These are phyloP conservation scores for Monosporascus sp. DNA, from an alignment of 2,329 filamentous ascomycete genomes.

Conservation along the genomic window DNA sequence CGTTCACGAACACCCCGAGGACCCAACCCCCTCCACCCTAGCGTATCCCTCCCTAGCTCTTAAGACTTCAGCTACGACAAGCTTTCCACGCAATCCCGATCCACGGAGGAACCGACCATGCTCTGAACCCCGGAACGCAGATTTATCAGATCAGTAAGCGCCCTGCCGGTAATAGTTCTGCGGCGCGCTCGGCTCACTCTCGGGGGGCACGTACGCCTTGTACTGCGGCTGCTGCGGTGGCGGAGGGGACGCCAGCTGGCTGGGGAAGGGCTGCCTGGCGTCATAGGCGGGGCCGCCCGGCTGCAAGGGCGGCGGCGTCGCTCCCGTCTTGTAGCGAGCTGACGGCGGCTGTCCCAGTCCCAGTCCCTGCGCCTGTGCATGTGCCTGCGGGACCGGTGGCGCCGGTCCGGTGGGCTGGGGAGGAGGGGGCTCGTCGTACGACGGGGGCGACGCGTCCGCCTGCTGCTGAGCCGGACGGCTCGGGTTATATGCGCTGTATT, in stretches of 20 bases:
- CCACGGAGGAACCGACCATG: too few species aligned
- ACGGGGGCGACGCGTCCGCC: conserved; percentile 25
- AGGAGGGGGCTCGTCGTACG: conserved; percentile 17
- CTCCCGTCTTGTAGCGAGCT: conserved; percentile 14
- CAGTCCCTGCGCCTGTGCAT: conserved; percentile 8
- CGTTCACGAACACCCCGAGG: too few species aligned
- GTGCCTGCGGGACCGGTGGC: conserved; percentile 37
- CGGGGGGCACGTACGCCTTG: conserved; percentile 54
- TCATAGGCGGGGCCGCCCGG: conserved; percentile 43
- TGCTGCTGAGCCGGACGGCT: conserved; percentile 18
- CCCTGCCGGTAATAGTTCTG: conserved; percentile 53
- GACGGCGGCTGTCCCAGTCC: too few species aligned
- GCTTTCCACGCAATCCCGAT: too few species aligned
- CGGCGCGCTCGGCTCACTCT: conserved; percentile 42
- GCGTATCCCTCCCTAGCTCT: too few species aligned
- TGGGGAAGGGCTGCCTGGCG: conserved; percentile 45
- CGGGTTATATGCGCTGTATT: conserved; percentile 33
- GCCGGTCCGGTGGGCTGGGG: conserved; percentile 33
- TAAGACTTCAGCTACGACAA: too few species aligned
- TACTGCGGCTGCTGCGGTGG: conserved; percentile 44
- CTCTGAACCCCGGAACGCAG: too few species aligned
- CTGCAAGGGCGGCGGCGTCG: conserved; percentile 41
- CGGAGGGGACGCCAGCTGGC: conserved; percentile 28
- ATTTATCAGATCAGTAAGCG: conserved; percentile 8
- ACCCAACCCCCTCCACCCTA: too few species aligned